Conservation (phyloP, 805 yeast species). For the Spathaspora hagerdaliae region DNA sequence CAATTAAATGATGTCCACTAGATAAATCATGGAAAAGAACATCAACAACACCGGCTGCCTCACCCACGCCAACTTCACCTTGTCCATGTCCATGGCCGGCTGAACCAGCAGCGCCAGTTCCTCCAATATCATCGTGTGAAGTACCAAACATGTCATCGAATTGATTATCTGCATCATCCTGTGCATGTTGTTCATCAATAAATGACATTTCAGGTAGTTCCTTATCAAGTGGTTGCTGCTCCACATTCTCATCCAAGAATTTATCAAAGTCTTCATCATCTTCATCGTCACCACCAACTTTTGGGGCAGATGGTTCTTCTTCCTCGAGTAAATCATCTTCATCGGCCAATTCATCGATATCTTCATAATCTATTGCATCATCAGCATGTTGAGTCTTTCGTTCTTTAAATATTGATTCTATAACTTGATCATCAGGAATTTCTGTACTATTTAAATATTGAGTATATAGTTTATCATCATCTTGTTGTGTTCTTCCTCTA, state of each 20-base stretch:
- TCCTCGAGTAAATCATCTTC: constrained; percentile 54
- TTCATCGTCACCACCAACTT: constrained; percentile 9
- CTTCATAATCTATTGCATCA: constrained; percentile 92
- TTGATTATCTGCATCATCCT: constrained; percentile 32
- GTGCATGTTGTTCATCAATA: constrained; percentile 19
- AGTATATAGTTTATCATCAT: constrained; percentile 10
- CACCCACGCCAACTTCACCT: constrained; percentile 15
- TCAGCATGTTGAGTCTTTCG: constrained; percentile 66
- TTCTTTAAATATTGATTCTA: constrained; percentile 35
- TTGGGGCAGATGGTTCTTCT: constrained; percentile 8
- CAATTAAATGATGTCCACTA: constrained; percentile 1
- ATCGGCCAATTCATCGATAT: constrained; percentile 91
- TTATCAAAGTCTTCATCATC: constrained; percentile 17
- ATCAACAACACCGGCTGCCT: constrained; percentile 13
- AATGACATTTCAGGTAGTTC: constrained; percentile 9
- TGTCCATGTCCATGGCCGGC: constrained; percentile 5
- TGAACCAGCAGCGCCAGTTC: constrained; percentile 7
- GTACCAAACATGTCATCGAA: constrained; percentile 38
- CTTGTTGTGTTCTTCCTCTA: not conserved
- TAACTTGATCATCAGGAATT: constrained; percentile 34
- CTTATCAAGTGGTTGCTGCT: not conserved
- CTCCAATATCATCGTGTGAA: constrained; percentile 11
- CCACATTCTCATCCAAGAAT: constrained; percentile 11
- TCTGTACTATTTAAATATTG: constrained; percentile 18
- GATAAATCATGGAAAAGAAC: constrained; percentile 15